Evolutionary conservation across 2,329 filamentous ascomycete genomes (phyloP).

Genomic region (Alternaria viburni): DNA sequence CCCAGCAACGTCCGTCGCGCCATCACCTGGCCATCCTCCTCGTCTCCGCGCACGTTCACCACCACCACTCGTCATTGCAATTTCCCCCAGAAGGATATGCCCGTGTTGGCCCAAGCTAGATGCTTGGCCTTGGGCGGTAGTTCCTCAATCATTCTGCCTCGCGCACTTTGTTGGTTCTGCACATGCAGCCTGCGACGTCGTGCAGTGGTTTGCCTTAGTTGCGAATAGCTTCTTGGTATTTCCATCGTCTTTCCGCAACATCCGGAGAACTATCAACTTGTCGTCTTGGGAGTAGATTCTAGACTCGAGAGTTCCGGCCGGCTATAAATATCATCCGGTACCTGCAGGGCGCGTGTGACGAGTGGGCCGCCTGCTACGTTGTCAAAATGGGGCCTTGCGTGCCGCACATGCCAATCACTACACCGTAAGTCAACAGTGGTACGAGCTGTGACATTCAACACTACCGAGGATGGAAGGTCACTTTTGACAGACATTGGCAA

Average conservation of each 20-base stretch:
- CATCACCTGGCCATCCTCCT: conserved; percentile 1
- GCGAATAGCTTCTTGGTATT: background rate
- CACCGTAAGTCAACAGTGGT: background rate
- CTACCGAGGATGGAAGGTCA: background rate
- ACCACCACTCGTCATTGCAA: conserved; percentile 2
- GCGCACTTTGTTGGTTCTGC: background rate
- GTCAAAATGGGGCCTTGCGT: background rate
- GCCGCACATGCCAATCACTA: background rate
- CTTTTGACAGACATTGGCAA: background rate
- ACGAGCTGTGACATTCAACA: background rate
- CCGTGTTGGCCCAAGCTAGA: background rate
- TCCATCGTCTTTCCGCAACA: background rate
- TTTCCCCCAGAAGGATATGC: background rate
- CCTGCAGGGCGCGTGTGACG: background rate
- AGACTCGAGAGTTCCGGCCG: background rate
- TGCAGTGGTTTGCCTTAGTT: conserved; percentile 5
- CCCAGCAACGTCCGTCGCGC: conserved; percentile 16
- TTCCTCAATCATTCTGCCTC: background rate
- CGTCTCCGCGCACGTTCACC: conserved; percentile 10
- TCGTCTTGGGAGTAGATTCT: background rate
- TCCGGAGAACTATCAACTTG: background rate
- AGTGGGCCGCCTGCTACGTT: background rate
- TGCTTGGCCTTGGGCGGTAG: background rate
- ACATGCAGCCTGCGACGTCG: background rate
- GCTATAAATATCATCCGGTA: conserved; percentile 1